phyloP scores from a whole-genome alignment of 345 rosid genomes.

The Linum lewisii region DNA sequence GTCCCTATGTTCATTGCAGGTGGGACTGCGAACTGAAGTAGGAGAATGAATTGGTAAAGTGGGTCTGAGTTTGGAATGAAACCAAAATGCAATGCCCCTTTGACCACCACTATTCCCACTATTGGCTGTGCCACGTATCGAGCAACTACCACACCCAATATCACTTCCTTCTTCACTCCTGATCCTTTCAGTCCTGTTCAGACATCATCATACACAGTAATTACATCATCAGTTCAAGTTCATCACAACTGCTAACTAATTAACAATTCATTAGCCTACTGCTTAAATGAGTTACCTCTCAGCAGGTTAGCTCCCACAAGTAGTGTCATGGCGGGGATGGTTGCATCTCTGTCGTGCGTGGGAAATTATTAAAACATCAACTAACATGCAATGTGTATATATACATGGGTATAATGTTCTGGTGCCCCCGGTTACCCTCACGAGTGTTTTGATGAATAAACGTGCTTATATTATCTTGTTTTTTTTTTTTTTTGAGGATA shows the following conservation, averaged over 20 bases:
- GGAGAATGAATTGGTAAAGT: constrained; percentile 49
- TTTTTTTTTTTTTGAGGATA: no score
- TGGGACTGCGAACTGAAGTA: constrained; percentile 61
- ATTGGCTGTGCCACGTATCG: constrained; percentile 50
- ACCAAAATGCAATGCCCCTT: constrained; percentile 36
- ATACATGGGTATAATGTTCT: no score
- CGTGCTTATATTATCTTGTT: no score
- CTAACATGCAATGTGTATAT: no score
- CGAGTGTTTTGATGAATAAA: no score
- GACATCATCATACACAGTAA: no score
- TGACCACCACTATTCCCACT: constrained; percentile 39
- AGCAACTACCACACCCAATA: constrained; percentile 36
- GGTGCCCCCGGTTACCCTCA: no score
- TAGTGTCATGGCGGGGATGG: constrained; percentile 55
- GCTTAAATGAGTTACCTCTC: constrained; percentile 29
- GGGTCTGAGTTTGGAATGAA: constrained; percentile 42
- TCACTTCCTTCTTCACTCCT: constrained; percentile 26
- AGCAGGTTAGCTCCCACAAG: constrained; percentile 63
- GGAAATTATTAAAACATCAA: not conserved
- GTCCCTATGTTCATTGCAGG: constrained; percentile 40
- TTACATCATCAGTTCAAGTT: no score
- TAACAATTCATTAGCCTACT: not conserved
- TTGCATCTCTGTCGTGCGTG: constrained; percentile 42
- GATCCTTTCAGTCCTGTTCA: constrained; percentile 48
- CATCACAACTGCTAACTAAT: not conserved